A percentile compares a stretch with the other conserved stretches of the same genome.
Evolutionary conservation across 176 grass and related monocot genomes (phyloP).

Genomic region (Stipa capillata): DNA sequence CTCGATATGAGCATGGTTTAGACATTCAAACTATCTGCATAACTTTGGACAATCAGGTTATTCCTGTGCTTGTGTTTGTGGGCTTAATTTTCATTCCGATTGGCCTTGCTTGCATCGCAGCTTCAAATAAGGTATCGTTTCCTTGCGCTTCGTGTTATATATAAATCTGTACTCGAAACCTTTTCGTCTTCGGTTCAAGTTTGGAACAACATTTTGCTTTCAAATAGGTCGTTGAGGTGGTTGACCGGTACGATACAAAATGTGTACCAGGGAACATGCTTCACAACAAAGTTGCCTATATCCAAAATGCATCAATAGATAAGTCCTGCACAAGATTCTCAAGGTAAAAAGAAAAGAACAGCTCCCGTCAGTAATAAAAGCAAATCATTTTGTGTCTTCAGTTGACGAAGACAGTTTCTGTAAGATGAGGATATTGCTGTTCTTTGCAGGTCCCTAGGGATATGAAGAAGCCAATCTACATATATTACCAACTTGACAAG

Average conservation of each 20-base stretch:
- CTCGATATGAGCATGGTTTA: neutral
- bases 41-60: conserved; percentile 21
- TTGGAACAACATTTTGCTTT: neutral
- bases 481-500: conserved; percentile 69
- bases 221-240: conserved; percentile 52
- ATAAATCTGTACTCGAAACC: neutral
- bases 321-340: conserved; percentile 49
- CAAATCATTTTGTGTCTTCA: neutral
- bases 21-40: neutral
- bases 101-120: conserved; percentile 20
- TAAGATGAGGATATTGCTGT: neutral
- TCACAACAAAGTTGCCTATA: conserved; percentile 45
- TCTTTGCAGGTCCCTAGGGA: conserved; percentile 40
- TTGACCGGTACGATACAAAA: conserved; percentile 50
- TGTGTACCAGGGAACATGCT: conserved; percentile 53
- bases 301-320: conserved; percentile 36
- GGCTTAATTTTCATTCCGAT: conserved; percentile 26
- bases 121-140: conserved; percentile 29
- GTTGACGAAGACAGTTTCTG: neutral
- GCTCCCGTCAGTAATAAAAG: neutral
- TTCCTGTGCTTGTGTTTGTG: conserved; percentile 10
- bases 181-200: neutral
- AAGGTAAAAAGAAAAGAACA: conserved; percentile 23
- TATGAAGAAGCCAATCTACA: conserved; percentile 60
- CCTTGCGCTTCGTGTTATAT: neutral